Conservation (phyloP, 495 filamentous ascomycete species). For the Penicillium antarcticum region DNA sequence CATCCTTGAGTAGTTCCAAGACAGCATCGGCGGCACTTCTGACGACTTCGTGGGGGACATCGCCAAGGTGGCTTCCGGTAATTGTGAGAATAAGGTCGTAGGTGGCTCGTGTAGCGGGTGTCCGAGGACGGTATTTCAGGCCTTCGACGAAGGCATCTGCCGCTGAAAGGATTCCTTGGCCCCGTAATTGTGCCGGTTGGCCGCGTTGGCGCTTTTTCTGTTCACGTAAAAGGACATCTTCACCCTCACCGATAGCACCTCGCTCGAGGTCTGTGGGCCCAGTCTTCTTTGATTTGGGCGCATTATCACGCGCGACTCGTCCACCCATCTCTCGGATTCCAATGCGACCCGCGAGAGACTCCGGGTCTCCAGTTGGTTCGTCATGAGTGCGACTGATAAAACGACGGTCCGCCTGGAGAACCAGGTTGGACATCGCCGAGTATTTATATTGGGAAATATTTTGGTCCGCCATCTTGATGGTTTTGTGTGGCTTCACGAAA, state of each 20-base stretch:
- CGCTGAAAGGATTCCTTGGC: slow-evolving; percentile 77
- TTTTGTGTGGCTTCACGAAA: slow-evolving; percentile 10
- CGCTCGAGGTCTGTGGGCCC: slow-evolving; percentile 68
- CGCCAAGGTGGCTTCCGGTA: slow-evolving; percentile 82
- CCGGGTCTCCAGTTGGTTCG: slow-evolving; percentile 94
- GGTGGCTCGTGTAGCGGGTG: slow-evolving; percentile 87
- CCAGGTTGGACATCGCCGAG: slow-evolving; percentile 99
- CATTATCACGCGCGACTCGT: slow-evolving; percentile 72
- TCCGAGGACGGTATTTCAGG: slow-evolving; percentile 80
- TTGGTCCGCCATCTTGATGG: slow-evolving; percentile 77
- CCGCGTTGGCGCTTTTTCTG: slow-evolving; percentile 82
- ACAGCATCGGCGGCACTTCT: slow-evolving; percentile 94
- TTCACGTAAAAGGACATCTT: slow-evolving; percentile 81
- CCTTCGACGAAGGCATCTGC: slow-evolving; percentile 87
- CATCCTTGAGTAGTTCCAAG: slow-evolving; percentile 89
- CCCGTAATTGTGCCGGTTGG: slow-evolving; percentile 67
- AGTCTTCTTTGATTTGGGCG: slow-evolving; percentile 70
- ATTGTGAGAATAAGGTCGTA: slow-evolving; percentile 94
- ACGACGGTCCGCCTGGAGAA: slow-evolving; percentile 97
- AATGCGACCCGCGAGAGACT: slow-evolving; percentile 92
- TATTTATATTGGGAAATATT: slow-evolving; percentile 99
- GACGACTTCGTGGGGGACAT: slow-evolving; percentile 88
- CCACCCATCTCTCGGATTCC: slow-evolving; percentile 92
- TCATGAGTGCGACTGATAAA: slow-evolving; percentile 90
- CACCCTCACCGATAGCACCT: slow-evolving; percentile 76